phyloP scores from a whole-genome alignment of 1,284 basidiomycete species.

The Hymenochaete sp. region DNA sequence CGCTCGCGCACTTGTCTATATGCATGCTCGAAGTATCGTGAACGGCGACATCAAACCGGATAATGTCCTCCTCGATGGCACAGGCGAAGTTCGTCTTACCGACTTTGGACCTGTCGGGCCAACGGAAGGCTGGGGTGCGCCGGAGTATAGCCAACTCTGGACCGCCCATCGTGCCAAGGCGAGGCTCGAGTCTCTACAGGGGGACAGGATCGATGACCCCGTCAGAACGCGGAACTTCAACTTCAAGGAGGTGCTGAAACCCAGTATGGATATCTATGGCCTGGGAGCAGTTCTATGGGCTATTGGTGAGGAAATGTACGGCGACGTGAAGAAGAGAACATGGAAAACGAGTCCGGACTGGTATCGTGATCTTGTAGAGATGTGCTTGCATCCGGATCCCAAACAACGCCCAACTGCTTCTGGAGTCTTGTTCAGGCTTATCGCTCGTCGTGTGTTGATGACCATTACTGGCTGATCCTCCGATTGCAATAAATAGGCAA shows the following conservation, averaged over 20 bases:
- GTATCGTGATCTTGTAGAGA: constrained; percentile 3
- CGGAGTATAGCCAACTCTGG: constrained; percentile 1
- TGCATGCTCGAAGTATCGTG: not conserved
- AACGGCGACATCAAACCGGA: constrained; percentile 7
- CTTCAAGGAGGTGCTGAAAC: constrained; percentile 1
- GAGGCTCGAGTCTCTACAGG: too few species aligned
- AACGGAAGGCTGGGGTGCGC: constrained; percentile 5
- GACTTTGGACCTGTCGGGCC: constrained; percentile 5
- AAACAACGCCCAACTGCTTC: not conserved
- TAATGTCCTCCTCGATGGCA: constrained; percentile 5
- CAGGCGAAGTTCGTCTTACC: not conserved
- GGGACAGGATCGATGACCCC: not conserved
- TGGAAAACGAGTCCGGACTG: not conserved
- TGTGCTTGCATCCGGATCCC: not conserved
- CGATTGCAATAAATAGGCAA: too few species aligned
- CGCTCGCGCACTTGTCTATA: not conserved
- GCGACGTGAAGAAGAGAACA: not conserved
- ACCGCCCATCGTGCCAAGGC: not conserved
- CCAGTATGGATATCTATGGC: constrained; percentile 5
- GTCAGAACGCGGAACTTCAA: not conserved
- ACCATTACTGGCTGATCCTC: not conserved
- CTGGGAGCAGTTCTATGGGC: constrained; percentile 4
- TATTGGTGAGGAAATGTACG: constrained; percentile 2
- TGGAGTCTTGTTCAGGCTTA: not conserved
- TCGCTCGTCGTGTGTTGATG: not conserved